Base-by-base conservation (phyloP, 805 yeast genomes). In the Kregervanrija fluxuum region DNA sequence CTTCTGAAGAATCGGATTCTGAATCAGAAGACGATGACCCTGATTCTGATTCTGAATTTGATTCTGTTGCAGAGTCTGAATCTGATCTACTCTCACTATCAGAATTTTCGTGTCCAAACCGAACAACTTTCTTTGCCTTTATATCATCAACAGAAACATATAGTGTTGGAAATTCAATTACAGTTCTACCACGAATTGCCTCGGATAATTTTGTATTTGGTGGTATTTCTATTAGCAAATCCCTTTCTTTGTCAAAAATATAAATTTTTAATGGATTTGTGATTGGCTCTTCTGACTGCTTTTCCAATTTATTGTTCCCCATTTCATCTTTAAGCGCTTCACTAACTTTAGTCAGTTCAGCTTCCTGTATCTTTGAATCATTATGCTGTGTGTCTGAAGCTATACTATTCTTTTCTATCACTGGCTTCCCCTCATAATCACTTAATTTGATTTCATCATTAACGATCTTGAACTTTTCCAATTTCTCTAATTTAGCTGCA, bases 81-180 rank as follows among this genome's bases (percentile, higher is more conserved):
- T 43, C 48, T 15, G 53, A 45, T 3, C 33, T 16, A n/a, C 40
- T 15, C 2, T 32, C 32, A 4, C 30, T 33, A 17, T 34, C 41
- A 4, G 46, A 40, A 12, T 41, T 37, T 11, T 46, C 43, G 40
- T 50, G 6, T 54, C 58, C 52, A n/a, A 57, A 62, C 5, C 57
- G 59, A 11, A 58, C 44, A 2, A 58, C 56, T 2, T 49, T 53
- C 0, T 61, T 64, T 11, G 53, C 40, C 35, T 70, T 61, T 14
- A 54, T 40, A 22, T 37, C 40, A 8, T 41, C 36, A 10, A 46
- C 48, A 17, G 46, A 46, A 1, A 83, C 67, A 45, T 67, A 71
- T 4, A 88, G 66, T 0, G 89, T 82, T 0, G 96, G 95, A 52
- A 75, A 88, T 57, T 88, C 96, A 33, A 87, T 69, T 0, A 88